Percentiles rank a stretch among this genome's conserved stretches.
phyloP scores from a whole-genome alignment of 768 basidiomycete species.

The Jaapia argillacea region DNA sequence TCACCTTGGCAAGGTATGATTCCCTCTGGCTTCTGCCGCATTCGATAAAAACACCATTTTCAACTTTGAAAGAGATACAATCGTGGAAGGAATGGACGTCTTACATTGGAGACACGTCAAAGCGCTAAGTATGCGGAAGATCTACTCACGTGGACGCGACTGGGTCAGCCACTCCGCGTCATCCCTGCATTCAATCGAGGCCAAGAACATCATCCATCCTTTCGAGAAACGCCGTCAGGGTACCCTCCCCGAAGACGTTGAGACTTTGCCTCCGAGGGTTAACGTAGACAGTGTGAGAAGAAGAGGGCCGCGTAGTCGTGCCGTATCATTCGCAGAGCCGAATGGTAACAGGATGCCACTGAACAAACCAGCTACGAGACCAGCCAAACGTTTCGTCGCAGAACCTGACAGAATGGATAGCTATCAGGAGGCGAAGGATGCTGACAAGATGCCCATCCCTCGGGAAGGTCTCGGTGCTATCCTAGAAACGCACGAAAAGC shows the following conservation, averaged over 20 bases:
- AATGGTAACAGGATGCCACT: too few species aligned
- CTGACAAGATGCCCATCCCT: too few species aligned
- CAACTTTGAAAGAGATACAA: slow-evolving; percentile 64
- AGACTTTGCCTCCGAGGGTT: slow-evolving; percentile 2
- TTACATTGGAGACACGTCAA: slow-evolving; percentile 46
- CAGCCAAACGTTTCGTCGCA: too few species aligned
- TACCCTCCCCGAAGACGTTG: too few species aligned
- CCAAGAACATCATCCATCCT: not conserved
- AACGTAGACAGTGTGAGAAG: slow-evolving; percentile 12
- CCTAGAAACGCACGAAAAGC: slow-evolving; percentile 39
- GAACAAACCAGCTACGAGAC: too few species aligned
- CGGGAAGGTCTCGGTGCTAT: too few species aligned
- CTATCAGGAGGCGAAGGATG: too few species aligned
- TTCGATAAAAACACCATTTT: too few species aligned
- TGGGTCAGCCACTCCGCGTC: not conserved
- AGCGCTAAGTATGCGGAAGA: slow-evolving; percentile 25
- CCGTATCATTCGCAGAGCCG: too few species aligned
- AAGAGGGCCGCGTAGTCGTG: slow-evolving; percentile 26
- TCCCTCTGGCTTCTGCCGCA: too few species aligned
- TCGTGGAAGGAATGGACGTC: slow-evolving; percentile 66
- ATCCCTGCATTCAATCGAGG: not conserved
- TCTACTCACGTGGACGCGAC: not conserved
- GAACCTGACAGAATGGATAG: too few species aligned
- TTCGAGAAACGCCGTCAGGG: not conserved
- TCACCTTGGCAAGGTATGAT: too few species aligned